Conservation (phyloP, 2,329 filamentous ascomycete genomes). For the Didymosphaeria variabile region DNA sequence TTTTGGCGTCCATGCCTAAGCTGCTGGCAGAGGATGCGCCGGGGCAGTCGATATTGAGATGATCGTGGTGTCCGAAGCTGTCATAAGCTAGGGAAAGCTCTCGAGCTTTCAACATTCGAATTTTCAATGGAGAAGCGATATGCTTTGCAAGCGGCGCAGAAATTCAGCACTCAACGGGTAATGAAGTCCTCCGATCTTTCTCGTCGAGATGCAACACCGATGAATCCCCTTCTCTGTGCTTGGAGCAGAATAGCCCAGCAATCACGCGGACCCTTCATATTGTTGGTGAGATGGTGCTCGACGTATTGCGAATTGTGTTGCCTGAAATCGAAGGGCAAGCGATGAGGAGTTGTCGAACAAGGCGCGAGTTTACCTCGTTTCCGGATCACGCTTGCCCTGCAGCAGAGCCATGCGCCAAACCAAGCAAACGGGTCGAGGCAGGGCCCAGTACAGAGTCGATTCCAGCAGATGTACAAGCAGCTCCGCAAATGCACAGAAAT, state of each 20-base stretch:
- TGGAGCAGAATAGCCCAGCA: not conserved
- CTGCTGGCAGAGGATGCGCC: too few species aligned
- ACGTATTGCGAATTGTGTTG: slow-evolving; percentile 20
- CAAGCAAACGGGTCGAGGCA: slow-evolving; percentile 25
- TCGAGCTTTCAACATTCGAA: not conserved
- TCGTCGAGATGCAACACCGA: too few species aligned
- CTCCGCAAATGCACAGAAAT: slow-evolving; percentile 51
- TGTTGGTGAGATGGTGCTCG: not conserved
- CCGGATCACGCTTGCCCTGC: slow-evolving; percentile 28
- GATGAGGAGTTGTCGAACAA: slow-evolving; percentile 27
- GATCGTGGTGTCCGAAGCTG: not conserved
- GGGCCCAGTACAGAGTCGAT: slow-evolving; percentile 37
- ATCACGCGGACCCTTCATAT: not conserved
- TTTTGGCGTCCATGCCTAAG: not conserved
- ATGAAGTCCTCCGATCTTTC: not conserved
- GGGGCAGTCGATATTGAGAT: not conserved
- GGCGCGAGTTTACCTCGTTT: slow-evolving; percentile 25
- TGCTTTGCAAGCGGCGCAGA: not conserved
- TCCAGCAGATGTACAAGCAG: slow-evolving; percentile 40
- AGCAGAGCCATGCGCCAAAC: slow-evolving; percentile 32
- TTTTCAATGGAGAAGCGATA: not conserved
- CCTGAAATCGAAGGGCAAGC: slow-evolving; percentile 35
- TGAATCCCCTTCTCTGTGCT: not conserved
- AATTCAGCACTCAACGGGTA: not conserved
- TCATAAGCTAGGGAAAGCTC: not conserved